phyloP scores from a whole-genome alignment of 2,329 filamentous ascomycete genomes.

The Neofusicoccum sp. region DNA sequence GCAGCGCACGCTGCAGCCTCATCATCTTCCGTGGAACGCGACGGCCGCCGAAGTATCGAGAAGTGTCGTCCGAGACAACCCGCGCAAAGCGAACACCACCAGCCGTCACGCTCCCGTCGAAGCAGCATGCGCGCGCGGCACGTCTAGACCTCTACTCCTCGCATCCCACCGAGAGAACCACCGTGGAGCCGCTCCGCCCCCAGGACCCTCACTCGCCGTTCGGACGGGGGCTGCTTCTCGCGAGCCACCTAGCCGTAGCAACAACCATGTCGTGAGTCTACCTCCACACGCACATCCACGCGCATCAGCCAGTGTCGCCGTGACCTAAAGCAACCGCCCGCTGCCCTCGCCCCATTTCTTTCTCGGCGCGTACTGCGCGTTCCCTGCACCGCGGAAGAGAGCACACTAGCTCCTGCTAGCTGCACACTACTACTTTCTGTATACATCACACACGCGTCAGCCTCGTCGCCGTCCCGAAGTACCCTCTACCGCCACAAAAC shows the following conservation, averaged over 20 bases:
- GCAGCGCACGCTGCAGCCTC: conserved; percentile 19
- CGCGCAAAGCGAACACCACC: not conserved
- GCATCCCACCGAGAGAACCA: conserved; percentile 2
- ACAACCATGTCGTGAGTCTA: conserved; percentile 20
- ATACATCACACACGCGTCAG: conserved; percentile 17
- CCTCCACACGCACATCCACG: not conserved
- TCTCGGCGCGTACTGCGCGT: conserved; percentile 4
- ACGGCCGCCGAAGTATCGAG: conserved; percentile 16
- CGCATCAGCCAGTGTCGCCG: not conserved
- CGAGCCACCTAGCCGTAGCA: conserved; percentile 1
- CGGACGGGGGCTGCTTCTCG: conserved; percentile 3
- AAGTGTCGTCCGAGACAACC: conserved; percentile 15
- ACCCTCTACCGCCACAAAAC: conserved; percentile 8
- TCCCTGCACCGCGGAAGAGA: not conserved
- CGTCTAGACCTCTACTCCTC: conserved; percentile 12
- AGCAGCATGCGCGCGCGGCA: conserved; percentile 9
- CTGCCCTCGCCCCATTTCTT: not conserved
- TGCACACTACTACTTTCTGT: not conserved
- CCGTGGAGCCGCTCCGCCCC: conserved; percentile 10
- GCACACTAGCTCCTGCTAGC: conserved; percentile 11
- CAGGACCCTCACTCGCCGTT: not conserved
- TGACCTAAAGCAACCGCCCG: not conserved
- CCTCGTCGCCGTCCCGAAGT: conserved; percentile 7
- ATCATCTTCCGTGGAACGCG: conserved; percentile 16
- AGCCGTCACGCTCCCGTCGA: not conserved